Evolutionary conservation across 2,329 filamentous ascomycete genomes (phyloP).

Genomic region (Colletotrichum tabaci): DNA sequence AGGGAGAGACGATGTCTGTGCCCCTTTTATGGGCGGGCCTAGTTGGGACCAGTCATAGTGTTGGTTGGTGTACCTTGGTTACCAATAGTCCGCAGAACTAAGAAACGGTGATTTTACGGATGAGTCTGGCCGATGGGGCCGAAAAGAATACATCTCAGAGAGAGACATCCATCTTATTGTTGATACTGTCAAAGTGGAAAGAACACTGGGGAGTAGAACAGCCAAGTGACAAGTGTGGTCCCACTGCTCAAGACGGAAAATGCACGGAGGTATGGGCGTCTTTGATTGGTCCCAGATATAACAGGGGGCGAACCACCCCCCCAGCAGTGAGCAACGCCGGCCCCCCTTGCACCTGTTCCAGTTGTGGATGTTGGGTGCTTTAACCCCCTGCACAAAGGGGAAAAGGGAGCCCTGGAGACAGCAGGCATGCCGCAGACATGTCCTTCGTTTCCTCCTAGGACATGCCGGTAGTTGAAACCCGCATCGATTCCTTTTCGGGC

Average conservation of each 20-base stretch:
- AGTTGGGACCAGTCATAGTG: not conserved
- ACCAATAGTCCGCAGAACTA: constrained; percentile 13
- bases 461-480: constrained; percentile 28
- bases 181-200: not conserved
- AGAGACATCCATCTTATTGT: not conserved
- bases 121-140: not conserved
- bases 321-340: not conserved
- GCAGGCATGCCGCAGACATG: constrained; percentile 17
- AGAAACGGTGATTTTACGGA: not conserved
- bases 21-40: not conserved
- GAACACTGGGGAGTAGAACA: not conserved
- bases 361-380: constrained; percentile 19
- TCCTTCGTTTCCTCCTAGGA: constrained; percentile 23
- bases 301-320: constrained; percentile 4
- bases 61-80: constrained; percentile 2
- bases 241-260: constrained; percentile 35
- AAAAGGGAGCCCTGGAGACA: not conserved
- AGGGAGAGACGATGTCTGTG: constrained; percentile 5
- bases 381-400: constrained; percentile 16
- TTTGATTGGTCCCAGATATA: constrained; percentile 22
- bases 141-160: not conserved
- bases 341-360: not conserved
- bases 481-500: constrained; percentile 11
- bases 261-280: constrained; percentile 9
- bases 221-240: not conserved